Conservation (phyloP, 805 yeast species). For the Scheffersomyces stipitis region DNA sequence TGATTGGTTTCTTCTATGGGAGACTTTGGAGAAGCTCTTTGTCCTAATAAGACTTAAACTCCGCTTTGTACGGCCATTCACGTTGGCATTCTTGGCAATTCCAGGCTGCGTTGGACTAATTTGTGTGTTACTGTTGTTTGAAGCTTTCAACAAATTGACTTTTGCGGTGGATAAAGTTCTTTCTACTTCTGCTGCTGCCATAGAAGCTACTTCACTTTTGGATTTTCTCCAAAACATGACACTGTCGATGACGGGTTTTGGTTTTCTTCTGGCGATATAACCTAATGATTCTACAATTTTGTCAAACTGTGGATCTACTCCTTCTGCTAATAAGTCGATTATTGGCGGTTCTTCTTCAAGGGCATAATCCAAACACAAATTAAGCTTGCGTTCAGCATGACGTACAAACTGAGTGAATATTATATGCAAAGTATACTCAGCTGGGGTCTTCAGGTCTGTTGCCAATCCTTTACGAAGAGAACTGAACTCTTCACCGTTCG, state of each 20-base stretch:
- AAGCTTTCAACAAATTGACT: constrained; percentile 49
- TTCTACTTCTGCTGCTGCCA: constrained; percentile 45
- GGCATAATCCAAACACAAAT: constrained; percentile 65
- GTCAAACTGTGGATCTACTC: constrained; percentile 84
- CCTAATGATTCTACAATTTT: constrained; percentile 84
- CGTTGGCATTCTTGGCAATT: constrained; percentile 10
- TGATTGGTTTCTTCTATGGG: constrained; percentile 53
- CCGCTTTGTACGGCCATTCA: constrained; percentile 28
- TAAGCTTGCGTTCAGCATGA: constrained; percentile 85
- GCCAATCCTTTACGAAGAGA: constrained; percentile 37
- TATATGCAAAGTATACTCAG: constrained; percentile 91
- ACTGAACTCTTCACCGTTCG: constrained; percentile 34
- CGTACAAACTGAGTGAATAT: constrained; percentile 94
- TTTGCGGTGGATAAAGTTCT: constrained; percentile 34
- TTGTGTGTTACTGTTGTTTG: constrained; percentile 2
- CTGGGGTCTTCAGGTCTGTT: constrained; percentile 66
- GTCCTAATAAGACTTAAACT: constrained; percentile 41
- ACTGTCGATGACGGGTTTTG: constrained; percentile 94
- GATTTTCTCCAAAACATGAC: constrained; percentile 98
- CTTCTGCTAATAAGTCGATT: constrained; percentile 75
- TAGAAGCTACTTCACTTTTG: constrained; percentile 76
- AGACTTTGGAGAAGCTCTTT: constrained; percentile 35
- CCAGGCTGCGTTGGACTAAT: constrained; percentile 14
- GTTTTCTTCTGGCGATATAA: constrained; percentile 83
- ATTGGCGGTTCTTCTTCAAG: constrained; percentile 75